Percentiles rank a stretch among this genome's conserved stretches.
phyloP scores from a whole-genome alignment of 345 rosid genomes.

The Lumnitzera littorea region DNA sequence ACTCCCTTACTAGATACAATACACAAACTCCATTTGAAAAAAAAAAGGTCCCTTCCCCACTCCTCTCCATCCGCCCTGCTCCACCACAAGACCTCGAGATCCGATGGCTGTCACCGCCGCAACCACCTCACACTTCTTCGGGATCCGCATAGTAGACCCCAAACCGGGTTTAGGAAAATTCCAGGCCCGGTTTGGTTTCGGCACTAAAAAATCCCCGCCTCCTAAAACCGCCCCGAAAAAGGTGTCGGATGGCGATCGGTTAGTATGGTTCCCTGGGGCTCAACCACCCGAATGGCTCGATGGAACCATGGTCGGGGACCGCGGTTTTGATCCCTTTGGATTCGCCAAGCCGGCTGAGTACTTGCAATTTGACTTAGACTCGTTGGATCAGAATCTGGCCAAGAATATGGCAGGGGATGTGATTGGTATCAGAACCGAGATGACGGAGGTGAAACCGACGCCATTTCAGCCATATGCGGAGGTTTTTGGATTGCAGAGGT shows the following conservation, averaged over 20 bases:
- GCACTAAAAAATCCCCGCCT: slow-evolving; percentile 31
- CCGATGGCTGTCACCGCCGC: slow-evolving; percentile 40
- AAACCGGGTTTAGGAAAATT: slow-evolving; percentile 23
- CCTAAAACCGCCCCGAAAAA: slow-evolving; percentile 21
- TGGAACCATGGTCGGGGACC: slow-evolving; percentile 74
- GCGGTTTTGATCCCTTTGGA: slow-evolving; percentile 88
- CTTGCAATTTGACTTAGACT: slow-evolving; percentile 73
- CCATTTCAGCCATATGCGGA: slow-evolving; percentile 84
- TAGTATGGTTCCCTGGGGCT: slow-evolving; percentile 73
- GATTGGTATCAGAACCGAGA: slow-evolving; percentile 43
- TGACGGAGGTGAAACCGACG: slow-evolving; percentile 53
- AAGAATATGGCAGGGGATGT: slow-evolving; percentile 71
- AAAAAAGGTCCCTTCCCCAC: neutral
- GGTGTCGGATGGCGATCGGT: slow-evolving; percentile 27
- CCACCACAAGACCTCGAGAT: slow-evolving; percentile 6
- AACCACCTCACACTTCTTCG: slow-evolving; percentile 46
- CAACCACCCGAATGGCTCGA: slow-evolving; percentile 71
- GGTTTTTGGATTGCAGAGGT: slow-evolving; percentile 79
- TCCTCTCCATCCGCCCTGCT: no score
- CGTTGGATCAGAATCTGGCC: slow-evolving; percentile 82
- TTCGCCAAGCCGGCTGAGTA: slow-evolving; percentile 83
- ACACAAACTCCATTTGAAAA: neutral
- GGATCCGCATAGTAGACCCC: slow-evolving; percentile 29
- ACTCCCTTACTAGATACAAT: neutral
- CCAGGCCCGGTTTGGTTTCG: slow-evolving; percentile 54